Percentiles rank a stretch among this genome's conserved stretches.
Evolutionary conservation across 805 yeast genomes (phyloP).

Genomic region (Starmerella apis): DNA sequence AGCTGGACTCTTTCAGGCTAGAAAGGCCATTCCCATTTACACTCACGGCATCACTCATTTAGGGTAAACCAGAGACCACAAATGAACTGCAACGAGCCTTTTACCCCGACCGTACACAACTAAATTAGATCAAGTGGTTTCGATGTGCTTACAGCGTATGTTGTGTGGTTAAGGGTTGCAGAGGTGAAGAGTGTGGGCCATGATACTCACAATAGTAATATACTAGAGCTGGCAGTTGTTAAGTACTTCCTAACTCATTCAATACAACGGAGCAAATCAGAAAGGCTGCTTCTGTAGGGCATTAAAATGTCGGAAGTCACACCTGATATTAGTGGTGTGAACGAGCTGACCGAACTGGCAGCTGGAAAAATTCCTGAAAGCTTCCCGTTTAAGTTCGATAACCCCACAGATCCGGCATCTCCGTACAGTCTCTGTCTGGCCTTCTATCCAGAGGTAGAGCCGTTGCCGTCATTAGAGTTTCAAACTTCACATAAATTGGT

Average conservation of each 20-base stretch:
- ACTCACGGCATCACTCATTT: neutral
- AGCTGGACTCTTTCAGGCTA: neutral
- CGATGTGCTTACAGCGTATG: too few relatives aligned
- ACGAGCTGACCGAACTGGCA: slow-evolving; percentile 9
- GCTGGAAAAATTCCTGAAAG: slow-evolving; percentile 10
- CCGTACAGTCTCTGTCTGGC: slow-evolving; percentile 28
- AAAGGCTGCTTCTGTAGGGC: too few relatives aligned
- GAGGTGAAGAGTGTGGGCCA: too few relatives aligned
- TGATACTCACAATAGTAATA: too few relatives aligned
- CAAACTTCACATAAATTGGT: neutral
- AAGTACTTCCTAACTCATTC: too few relatives aligned
- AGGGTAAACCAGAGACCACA: too few relatives aligned
- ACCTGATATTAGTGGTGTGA: neutral
- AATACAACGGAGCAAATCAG: too few relatives aligned
- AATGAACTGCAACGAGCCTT: neutral
- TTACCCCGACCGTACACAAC: too few relatives aligned
- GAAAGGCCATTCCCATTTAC: neutral
- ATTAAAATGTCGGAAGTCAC: neutral
- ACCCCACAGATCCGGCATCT: slow-evolving; percentile 23
- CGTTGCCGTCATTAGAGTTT: slow-evolving; percentile 12
- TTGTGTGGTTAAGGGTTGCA: too few relatives aligned
- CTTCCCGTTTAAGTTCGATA: slow-evolving; percentile 13
- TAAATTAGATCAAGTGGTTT: too few relatives aligned
- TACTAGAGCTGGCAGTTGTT: too few relatives aligned
- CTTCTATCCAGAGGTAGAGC: slow-evolving; percentile 29